These are phyloP conservation scores for Ganoderma leucocontextum DNA, from an alignment of 1,284 basidiomycete genomes.

Conservation along the genomic window DNA sequence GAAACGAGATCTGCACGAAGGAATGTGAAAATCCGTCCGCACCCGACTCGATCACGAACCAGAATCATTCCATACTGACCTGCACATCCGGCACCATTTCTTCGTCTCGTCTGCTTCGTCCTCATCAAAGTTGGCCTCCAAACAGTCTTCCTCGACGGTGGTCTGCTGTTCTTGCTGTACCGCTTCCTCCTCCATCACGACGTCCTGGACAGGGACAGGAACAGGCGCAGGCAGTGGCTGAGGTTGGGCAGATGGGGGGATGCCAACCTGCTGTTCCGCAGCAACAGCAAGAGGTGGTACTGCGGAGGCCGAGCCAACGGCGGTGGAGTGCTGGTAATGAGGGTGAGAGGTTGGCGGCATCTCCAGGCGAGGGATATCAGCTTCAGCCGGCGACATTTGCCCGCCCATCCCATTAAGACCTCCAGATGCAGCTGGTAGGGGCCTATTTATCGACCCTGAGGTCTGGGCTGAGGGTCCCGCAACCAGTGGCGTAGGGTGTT, in stretches of 20 bases:
- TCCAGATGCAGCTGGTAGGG: neutral
- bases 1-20: slow-evolving; percentile 42
- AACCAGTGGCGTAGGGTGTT: slow-evolving; percentile 5
- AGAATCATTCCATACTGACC: slow-evolving; percentile 47
- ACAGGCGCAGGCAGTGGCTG: slow-evolving; percentile 11
- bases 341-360: neutral
- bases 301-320: neutral
- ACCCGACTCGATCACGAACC: slow-evolving; percentile 26
- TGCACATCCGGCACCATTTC: slow-evolving; percentile 55
- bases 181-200: slow-evolving; percentile 43
- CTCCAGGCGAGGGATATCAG: neutral
- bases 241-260: neutral
- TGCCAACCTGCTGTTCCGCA: neutral
- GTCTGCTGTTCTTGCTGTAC: slow-evolving; percentile 41
- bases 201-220: slow-evolving; percentile 29
- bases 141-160: slow-evolving; percentile 41
- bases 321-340: neutral
- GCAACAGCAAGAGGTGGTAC: neutral
- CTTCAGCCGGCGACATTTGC: neutral
- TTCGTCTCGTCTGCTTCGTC: slow-evolving; percentile 48
- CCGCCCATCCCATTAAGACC: neutral
- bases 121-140: slow-evolving; percentile 32
- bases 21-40: slow-evolving; percentile 29
- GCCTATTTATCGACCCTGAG: neutral
- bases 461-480: neutral